phyloP scores from a whole-genome alignment of 805 yeast genomes.

The Ogataea haglerorum region DNA sequence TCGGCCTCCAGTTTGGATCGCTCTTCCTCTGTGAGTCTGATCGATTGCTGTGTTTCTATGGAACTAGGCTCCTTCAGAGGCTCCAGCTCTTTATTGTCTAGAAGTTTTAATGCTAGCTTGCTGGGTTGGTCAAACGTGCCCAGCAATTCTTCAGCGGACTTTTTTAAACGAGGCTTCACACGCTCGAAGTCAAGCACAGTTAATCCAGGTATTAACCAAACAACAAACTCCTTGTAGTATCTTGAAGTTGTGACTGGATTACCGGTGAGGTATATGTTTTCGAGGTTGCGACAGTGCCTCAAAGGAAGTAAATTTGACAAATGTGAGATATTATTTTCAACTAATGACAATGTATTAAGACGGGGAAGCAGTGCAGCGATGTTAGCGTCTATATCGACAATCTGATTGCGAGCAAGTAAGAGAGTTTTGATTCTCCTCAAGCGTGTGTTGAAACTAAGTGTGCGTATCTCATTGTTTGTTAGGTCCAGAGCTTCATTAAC shows the following conservation, averaged over 20 bases:
- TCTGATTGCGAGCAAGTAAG: conserved; percentile 61
- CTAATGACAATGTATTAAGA: conserved; percentile 48
- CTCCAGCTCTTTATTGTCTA: conserved; percentile 14
- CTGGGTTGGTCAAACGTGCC: conserved; percentile 32
- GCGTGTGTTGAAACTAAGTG: conserved; percentile 48
- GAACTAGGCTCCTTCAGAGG: conserved; percentile 1
- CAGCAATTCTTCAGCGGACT: conserved; percentile 41
- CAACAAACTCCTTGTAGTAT: conserved; percentile 56
- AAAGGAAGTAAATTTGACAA: conserved; percentile 42
- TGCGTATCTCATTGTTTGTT: conserved; percentile 67
- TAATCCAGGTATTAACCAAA: conserved; percentile 63
- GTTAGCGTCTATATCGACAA: conserved; percentile 39
- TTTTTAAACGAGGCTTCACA: conserved; percentile 54
- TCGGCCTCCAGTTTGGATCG: conserved; percentile 47
- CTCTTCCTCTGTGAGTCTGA: conserved; percentile 53
- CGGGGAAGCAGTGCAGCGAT: conserved; percentile 40
- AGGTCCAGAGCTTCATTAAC: conserved; percentile 61
- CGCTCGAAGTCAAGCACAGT: conserved; percentile 64
- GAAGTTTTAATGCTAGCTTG: conserved; percentile 29
- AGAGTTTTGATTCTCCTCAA: conserved; percentile 46
- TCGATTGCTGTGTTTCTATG: background rate
- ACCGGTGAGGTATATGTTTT: conserved; percentile 48
- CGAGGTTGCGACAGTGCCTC: conserved; percentile 37
- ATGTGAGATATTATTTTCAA: conserved; percentile 45
- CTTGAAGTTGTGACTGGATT: conserved; percentile 52